These are phyloP conservation scores for Graphiopsis chlorocephala DNA, from an alignment of 2,329 filamentous ascomycete species.

Conservation along the genomic window DNA sequence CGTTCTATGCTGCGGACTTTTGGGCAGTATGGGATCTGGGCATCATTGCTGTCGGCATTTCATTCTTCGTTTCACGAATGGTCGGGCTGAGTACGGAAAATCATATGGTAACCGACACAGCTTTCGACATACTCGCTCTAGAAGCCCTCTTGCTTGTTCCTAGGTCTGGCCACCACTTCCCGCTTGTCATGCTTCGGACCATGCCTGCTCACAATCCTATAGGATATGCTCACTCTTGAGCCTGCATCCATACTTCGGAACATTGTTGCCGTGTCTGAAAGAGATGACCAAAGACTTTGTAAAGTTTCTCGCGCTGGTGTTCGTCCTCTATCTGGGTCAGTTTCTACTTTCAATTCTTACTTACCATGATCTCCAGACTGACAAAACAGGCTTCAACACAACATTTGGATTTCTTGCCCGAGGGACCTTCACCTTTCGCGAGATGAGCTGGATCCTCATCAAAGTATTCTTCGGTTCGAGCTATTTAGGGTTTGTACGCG, in stretches of 20 bases:
- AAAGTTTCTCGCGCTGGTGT: constrained; percentile 74
- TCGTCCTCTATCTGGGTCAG: constrained; percentile 73
- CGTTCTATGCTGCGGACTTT: constrained; percentile 81
- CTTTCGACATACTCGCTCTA: constrained; percentile 85
- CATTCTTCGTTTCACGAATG: constrained; percentile 67
- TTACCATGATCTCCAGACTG: background rate
- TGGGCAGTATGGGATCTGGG: constrained; percentile 66
- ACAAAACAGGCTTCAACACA: constrained; percentile 68
- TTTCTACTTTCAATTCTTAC: background rate
- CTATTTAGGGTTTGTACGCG: constrained; percentile 68
- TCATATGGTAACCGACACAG: constrained; percentile 65
- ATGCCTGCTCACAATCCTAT: background rate
- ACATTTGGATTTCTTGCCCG: constrained; percentile 79
- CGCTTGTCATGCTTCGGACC: background rate
- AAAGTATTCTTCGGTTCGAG: constrained; percentile 79
- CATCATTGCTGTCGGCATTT: constrained; percentile 35
- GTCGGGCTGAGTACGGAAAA: constrained; percentile 64
- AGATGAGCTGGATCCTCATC: constrained; percentile 74
- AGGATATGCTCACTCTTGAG: constrained; percentile 84
- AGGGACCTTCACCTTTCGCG: constrained; percentile 60
- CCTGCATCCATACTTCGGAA: constrained; percentile 86
- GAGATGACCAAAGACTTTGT: constrained; percentile 92
- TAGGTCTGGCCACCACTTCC: constrained; percentile 40
- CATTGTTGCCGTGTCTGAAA: constrained; percentile 82
- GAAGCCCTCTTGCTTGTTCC: constrained; percentile 90